Conservation (phyloP, 495 filamentous ascomycete genomes). For the Xylaria sp. region DNA sequence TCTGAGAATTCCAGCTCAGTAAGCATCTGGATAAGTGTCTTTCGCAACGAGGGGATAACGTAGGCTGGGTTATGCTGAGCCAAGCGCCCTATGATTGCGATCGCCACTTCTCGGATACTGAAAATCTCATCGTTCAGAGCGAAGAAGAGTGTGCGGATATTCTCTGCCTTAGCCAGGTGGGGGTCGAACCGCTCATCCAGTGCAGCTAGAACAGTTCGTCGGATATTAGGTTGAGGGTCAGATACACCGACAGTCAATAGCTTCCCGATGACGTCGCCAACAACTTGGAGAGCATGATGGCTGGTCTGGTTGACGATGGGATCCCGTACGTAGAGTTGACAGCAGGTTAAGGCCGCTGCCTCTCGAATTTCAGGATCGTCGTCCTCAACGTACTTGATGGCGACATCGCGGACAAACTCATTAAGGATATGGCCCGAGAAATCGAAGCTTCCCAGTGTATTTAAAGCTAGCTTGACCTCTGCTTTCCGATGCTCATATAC, state of each 20-base stretch:
- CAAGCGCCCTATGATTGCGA: slow-evolving; percentile 93
- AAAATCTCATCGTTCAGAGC: slow-evolving; percentile 97
- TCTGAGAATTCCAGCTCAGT: slow-evolving; percentile 97
- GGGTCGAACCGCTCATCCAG: slow-evolving; percentile 93
- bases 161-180: slow-evolving; percentile 92
- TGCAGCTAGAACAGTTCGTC: slow-evolving; percentile 83
- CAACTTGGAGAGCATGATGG: slow-evolving; percentile 92
- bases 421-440: slow-evolving; percentile 93
- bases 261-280: slow-evolving; percentile 96
- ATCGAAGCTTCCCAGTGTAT: slow-evolving; percentile 95
- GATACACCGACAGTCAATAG: slow-evolving; percentile 92
- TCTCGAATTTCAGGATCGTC: slow-evolving; percentile 93
- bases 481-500: slow-evolving; percentile 77
- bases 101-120: slow-evolving; percentile 88
- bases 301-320: slow-evolving; percentile 98
- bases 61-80: slow-evolving; percentile 94
- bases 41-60: slow-evolving; percentile 92
- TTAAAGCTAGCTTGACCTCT: slow-evolving; percentile 89
- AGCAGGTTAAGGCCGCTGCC: slow-evolving; percentile 94
- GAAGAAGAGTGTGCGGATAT: slow-evolving; percentile 92
- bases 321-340: slow-evolving; percentile 93
- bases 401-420: slow-evolving; percentile 97
- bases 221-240: slow-evolving; percentile 87
- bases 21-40: slow-evolving; percentile 92
- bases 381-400: slow-evolving; percentile 96